Base-by-base conservation (phyloP, 371 early-diverging fungal genomes). In the Mucor irregularis region DNA sequence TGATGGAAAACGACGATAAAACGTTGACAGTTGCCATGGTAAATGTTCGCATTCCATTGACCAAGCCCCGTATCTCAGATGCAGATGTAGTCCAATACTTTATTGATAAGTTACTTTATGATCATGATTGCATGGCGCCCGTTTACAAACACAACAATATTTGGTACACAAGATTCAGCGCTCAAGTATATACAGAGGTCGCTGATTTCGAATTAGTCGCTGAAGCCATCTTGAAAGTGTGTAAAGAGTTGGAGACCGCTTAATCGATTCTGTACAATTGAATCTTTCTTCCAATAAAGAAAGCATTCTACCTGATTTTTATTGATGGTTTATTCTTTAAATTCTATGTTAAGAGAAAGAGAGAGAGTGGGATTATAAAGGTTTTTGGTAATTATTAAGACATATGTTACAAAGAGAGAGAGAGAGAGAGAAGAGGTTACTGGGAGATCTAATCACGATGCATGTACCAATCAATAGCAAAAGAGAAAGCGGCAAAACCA, bases 401-500 rank as follows among this genome's bases (percentile, higher is more conserved):
- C 35, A 5, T 14, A 35, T 35, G 16, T 8, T 35, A 35, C 3
- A 5, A 35, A 35, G 10, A 35, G 16, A 5, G 35, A 9, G 3
- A 35, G 35, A 35, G 35, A 35, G 35, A 35, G 16, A 35, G 9
- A 10, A 11, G 31, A 31, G 11, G 11, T n/a, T n/a, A n/a, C n/a
- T n/a, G n/a, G n/a, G n/a, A n/a, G n/a, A n/a, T n/a, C 33, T 65
- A 66, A 51, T 66, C 62, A 30, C 67, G 48, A 37, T 42, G 58
- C 67, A 91, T 84, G 63, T 88, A 92, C 75, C 81, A 87, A 52
- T 94, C 94, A 56, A 94, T 93, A n/a, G 93, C 96, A 9, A 89
- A 86, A 19, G 93, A 93, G 66, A 98, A 98, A 14, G 94, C 93
- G 2, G 96, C 96, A 78, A 98, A 97, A 22, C 94, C 92, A 26